These are phyloP conservation scores for Globisporangium sylvaticum DNA, from an alignment of 352 stramenopile genomes.

Conservation along the genomic window DNA sequence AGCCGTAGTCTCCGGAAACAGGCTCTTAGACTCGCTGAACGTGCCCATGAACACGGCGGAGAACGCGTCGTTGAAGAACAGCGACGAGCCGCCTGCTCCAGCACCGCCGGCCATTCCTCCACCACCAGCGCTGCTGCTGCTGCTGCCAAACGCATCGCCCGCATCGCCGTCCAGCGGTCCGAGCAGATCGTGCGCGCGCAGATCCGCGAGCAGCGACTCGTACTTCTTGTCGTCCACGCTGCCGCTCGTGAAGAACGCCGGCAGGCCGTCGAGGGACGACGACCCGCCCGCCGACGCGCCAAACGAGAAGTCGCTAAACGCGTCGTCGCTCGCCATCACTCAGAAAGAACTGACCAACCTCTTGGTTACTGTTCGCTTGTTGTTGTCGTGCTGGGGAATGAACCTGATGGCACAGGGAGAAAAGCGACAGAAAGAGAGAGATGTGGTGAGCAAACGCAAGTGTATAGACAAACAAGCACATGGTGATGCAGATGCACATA, in stretches of 20 bases:
- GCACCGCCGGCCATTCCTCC: constrained; percentile 11
- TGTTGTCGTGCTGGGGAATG: neutral
- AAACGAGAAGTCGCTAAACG: constrained; percentile 15
- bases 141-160: constrained; percentile 12
- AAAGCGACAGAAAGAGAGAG: neutral
- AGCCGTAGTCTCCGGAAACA: constrained; percentile 2
- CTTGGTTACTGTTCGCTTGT: neutral
- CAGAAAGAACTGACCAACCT: too few species aligned
- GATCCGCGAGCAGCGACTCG: constrained; percentile 78
- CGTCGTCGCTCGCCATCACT: constrained; percentile 35
- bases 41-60: constrained; percentile 81
- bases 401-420: neutral
- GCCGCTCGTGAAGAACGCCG: constrained; percentile 77
- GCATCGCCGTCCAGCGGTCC: constrained; percentile 48
- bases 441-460: neutral
- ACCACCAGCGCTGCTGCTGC: constrained; percentile 8
- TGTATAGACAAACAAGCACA: too few species aligned
- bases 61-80: constrained; percentile 86
- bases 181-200: constrained; percentile 79
- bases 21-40: constrained; percentile 45
- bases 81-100: constrained; percentile 42
- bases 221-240: constrained; percentile 87
- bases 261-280: constrained; percentile 44
- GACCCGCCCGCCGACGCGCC: neutral
- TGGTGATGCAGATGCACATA: too few species aligned